These are phyloP conservation scores for Mytilinidion resinicola DNA, from an alignment of 495 filamentous ascomycete genomes.

Conservation along the genomic window DNA sequence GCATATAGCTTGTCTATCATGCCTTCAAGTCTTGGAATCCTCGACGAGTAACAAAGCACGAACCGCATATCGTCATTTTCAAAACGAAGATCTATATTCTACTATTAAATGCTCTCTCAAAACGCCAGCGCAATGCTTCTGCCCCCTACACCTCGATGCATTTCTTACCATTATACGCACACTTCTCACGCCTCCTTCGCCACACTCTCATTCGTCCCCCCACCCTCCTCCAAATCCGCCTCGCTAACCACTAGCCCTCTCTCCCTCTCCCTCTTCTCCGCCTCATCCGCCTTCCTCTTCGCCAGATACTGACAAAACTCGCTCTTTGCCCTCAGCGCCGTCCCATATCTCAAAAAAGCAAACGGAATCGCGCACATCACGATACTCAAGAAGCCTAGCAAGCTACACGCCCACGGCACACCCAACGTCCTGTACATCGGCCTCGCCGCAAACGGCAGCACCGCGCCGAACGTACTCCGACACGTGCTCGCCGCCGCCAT, in stretches of 20 bases:
- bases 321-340: slow-evolving; percentile 32
- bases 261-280: slow-evolving; percentile 23
- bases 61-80: background rate
- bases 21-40: too few relatives aligned
- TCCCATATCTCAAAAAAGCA: slow-evolving; percentile 36
- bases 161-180: background rate
- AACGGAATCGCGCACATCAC: slow-evolving; percentile 38
- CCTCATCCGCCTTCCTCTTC: slow-evolving; percentile 29
- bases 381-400: slow-evolving; percentile 36
- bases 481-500: slow-evolving; percentile 58
- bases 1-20: too few relatives aligned
- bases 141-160: background rate
- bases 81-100: too few relatives aligned
- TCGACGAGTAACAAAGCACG: background rate
- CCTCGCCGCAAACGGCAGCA: slow-evolving; percentile 45
- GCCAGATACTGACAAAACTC: slow-evolving; percentile 39
- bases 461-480: slow-evolving; percentile 56
- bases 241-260: background rate
- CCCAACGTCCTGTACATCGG: slow-evolving; percentile 38
- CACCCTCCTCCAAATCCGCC: background rate
- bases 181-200: background rate
- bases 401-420: slow-evolving; percentile 36
- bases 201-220: background rate
- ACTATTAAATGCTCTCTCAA: too few relatives aligned
- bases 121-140: too few relatives aligned